These are phyloP conservation scores for Naegleria gruberi DNA, from an alignment of 208 protist genomes.

Conservation along the genomic window DNA sequence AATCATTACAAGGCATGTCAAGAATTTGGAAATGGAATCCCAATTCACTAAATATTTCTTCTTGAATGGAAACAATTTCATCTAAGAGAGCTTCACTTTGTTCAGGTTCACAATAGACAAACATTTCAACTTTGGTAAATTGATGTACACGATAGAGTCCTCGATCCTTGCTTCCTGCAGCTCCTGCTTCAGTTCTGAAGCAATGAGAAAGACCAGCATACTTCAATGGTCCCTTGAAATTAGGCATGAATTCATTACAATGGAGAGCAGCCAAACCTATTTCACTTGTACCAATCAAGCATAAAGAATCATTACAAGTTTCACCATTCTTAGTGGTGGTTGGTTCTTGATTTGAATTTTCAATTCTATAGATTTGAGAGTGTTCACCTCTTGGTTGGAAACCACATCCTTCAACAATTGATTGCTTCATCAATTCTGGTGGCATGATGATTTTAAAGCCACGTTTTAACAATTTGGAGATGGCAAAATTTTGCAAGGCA, in stretches of 20 bases:
- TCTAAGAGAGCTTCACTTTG: constrained; percentile 38
- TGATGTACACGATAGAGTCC: constrained; percentile 68
- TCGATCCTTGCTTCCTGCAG: constrained; percentile 28
- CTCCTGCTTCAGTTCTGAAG: constrained; percentile 50
- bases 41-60: constrained; percentile 43
- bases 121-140: constrained; percentile 69
- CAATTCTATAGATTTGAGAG: constrained; percentile 22
- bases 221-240: constrained; percentile 12
- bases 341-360: background rate
- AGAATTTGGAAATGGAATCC: constrained; percentile 45
- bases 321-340: constrained; percentile 39
- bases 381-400: constrained; percentile 49
- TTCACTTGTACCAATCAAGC: constrained; percentile 53
- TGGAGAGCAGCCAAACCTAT: constrained; percentile 50
- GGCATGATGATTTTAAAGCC: constrained; percentile 44
- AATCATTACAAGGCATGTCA: constrained; percentile 57
- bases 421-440: constrained; percentile 47
- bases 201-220: constrained; percentile 47
- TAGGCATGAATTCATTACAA: constrained; percentile 13
- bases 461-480: constrained; percentile 26
- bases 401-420: constrained; percentile 50
- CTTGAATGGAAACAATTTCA: constrained; percentile 46
- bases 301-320: constrained; percentile 27
- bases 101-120: constrained; percentile 46
- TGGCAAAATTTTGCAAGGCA: constrained; percentile 50